Percentiles rank a stretch among this genome's conserved stretches.
Evolutionary conservation across 257 asterid species (phyloP).

Genomic region (Ballota nigra): DNA sequence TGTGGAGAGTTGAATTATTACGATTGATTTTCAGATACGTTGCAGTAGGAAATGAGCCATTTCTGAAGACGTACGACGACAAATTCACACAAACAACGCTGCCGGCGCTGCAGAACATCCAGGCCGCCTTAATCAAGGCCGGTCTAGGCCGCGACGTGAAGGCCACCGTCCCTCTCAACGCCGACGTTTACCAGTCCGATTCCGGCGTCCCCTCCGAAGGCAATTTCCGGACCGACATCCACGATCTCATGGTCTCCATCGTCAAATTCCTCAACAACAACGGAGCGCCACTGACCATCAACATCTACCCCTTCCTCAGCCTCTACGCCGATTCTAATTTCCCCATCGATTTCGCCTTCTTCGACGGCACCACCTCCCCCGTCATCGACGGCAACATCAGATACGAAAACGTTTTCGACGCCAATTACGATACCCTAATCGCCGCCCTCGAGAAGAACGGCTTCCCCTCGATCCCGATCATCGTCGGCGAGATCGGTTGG

Average conservation of each 20-base stretch:
- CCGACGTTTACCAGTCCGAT: slow-evolving; percentile 65
- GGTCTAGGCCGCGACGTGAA: slow-evolving; percentile 74
- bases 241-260: slow-evolving; percentile 46
- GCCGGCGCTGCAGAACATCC: slow-evolving; percentile 78
- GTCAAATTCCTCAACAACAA: slow-evolving; percentile 58
- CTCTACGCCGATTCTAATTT: slow-evolving; percentile 65
- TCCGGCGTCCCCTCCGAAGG: slow-evolving; percentile 69
- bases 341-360: slow-evolving; percentile 78
- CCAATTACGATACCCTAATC: slow-evolving; percentile 81
- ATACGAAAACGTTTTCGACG: slow-evolving; percentile 80
- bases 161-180: slow-evolving; percentile 84
- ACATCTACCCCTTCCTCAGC: slow-evolving; percentile 90
- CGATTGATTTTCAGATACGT: slow-evolving; percentile 59
- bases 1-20: no score
- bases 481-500: slow-evolving; percentile 93
- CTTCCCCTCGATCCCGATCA: slow-evolving; percentile 46
- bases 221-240: slow-evolving; percentile 67
- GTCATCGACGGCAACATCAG: slow-evolving; percentile 58
- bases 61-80: slow-evolving; percentile 55
- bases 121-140: slow-evolving; percentile 79
- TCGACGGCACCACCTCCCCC: slow-evolving; percentile 62
- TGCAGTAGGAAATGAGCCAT: slow-evolving; percentile 87
- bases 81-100: slow-evolving; percentile 51
- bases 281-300: slow-evolving; percentile 70
- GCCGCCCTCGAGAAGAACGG: slow-evolving; percentile 82